Conservation (phyloP, 2,329 filamentous ascomycete genomes). For the Cladosporium halotolerans region DNA sequence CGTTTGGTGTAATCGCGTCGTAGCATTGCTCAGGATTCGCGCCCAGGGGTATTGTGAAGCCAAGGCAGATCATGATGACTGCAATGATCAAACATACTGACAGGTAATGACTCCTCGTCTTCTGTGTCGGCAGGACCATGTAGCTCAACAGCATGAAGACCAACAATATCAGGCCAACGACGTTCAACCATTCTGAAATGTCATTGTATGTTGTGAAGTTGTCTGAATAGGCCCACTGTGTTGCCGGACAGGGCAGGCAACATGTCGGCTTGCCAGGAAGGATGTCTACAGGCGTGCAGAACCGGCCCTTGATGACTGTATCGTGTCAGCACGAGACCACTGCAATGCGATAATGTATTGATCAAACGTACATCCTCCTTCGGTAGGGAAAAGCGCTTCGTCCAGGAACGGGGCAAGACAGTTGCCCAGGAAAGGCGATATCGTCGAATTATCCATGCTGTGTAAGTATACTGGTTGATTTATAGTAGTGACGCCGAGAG, state of each 20-base stretch:
- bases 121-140: slow-evolving; percentile 72
- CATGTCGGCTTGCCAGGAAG: slow-evolving; percentile 53
- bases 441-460: slow-evolving; percentile 5
- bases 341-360: slow-evolving; percentile 7
- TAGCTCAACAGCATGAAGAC: slow-evolving; percentile 75
- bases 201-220: slow-evolving; percentile 51
- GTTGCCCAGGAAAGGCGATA: slow-evolving; percentile 5
- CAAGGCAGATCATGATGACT: slow-evolving; percentile 77
- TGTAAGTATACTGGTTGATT: neutral
- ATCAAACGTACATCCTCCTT: slow-evolving; percentile 59
- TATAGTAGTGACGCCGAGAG: no score
- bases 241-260: slow-evolving; percentile 85
- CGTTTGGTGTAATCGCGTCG: slow-evolving; percentile 85
- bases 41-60: slow-evolving; percentile 82
- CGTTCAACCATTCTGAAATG: slow-evolving; percentile 76
- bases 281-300: slow-evolving; percentile 46
- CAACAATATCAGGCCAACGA: slow-evolving; percentile 65
- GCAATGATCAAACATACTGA: slow-evolving; percentile 78
- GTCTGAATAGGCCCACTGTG: slow-evolving; percentile 64
- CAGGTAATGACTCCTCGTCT: slow-evolving; percentile 86
- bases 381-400: slow-evolving; percentile 50
- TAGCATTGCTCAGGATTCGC: slow-evolving; percentile 74
- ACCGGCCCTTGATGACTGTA: slow-evolving; percentile 50
- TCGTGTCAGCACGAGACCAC: slow-evolving; percentile 26
- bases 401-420: slow-evolving; percentile 69